These are phyloP conservation scores for Pseudozyma tsukubaensis DNA, from an alignment of 1,284 basidiomycete genomes.

Conservation along the genomic window DNA sequence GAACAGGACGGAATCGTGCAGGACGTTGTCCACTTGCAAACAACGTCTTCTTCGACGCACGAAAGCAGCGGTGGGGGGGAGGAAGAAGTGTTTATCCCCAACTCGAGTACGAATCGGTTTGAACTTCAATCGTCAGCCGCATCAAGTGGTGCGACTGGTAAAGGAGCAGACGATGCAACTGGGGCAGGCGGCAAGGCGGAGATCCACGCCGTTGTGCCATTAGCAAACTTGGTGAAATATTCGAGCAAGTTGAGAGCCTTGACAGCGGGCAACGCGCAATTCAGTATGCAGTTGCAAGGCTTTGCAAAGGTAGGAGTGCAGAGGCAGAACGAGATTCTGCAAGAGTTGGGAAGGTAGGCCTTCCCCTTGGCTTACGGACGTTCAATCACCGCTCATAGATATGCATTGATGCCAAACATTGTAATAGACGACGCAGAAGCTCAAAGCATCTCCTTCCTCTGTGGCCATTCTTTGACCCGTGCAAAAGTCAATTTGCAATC, in stretches of 20 bases:
- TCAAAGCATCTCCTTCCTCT: too few species aligned
- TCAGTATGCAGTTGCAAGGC: slow-evolving; percentile 81
- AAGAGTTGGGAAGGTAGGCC: slow-evolving; percentile 50
- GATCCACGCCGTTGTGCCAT: slow-evolving; percentile 75
- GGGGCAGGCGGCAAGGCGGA: slow-evolving; percentile 40
- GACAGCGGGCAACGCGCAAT: slow-evolving; percentile 82
- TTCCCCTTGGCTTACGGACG: not conserved
- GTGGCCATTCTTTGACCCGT: too few species aligned
- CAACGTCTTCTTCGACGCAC: slow-evolving; percentile 69
- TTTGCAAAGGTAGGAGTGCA: slow-evolving; percentile 73
- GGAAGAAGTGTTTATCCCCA: slow-evolving; percentile 77
- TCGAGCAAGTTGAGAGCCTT: slow-evolving; percentile 80
- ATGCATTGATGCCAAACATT: too few species aligned
- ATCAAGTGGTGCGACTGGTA: slow-evolving; percentile 17
- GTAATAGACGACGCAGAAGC: too few species aligned
- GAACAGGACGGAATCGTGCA: slow-evolving; percentile 60
- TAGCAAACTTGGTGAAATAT: slow-evolving; percentile 83
- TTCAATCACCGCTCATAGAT: too few species aligned
- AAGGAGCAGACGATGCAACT: slow-evolving; percentile 60
- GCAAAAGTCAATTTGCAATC: too few species aligned
- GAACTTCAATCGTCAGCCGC: slow-evolving; percentile 74
- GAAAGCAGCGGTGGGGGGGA: slow-evolving; percentile 70
- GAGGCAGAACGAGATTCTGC: slow-evolving; percentile 57
- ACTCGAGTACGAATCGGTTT: slow-evolving; percentile 71
- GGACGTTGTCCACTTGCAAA: slow-evolving; percentile 69